Conservation (phyloP, 2,329 filamentous ascomycete species). For the Berkeleyomyces basicola region DNA sequence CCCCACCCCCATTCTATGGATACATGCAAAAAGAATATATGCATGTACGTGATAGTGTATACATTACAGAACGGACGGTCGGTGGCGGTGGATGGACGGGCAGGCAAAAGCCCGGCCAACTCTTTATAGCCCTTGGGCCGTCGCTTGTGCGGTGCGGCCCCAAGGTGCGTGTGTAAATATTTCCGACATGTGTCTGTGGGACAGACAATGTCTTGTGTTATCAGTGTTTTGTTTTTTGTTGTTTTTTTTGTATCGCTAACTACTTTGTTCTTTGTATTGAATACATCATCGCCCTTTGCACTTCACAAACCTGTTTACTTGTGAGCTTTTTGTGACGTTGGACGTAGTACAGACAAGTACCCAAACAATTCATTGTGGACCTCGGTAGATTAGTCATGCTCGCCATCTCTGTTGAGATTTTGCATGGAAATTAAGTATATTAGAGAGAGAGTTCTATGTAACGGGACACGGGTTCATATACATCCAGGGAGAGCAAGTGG, state of each 20-base stretch:
- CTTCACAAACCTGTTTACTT: not conserved
- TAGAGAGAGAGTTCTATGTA: too few species aligned
- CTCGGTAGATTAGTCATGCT: too few species aligned
- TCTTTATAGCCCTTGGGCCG: not conserved
- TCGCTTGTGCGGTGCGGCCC: not conserved
- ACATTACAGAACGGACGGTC: not conserved
- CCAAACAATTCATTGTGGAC: too few species aligned
- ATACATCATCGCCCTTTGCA: not conserved
- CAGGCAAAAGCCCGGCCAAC: not conserved
- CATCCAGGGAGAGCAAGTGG: too few species aligned
- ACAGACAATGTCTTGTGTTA: slow-evolving; percentile 1
- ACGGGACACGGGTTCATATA: too few species aligned
- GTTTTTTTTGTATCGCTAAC: slow-evolving; percentile 1
- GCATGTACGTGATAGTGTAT: too few species aligned
- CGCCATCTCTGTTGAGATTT: too few species aligned
- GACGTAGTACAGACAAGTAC: too few species aligned
- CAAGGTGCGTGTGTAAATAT: slow-evolving; percentile 10
- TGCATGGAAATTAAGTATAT: too few species aligned
- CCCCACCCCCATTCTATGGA: too few species aligned
- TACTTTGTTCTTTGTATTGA: not conserved
- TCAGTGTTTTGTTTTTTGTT: slow-evolving; percentile 8
- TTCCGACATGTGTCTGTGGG: slow-evolving; percentile 3
- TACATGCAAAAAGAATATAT: too few species aligned
- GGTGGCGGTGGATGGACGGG: not conserved
- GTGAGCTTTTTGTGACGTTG: too few species aligned